These are phyloP conservation scores for Colletotrichum ledebouriae DNA, from an alignment of 2,329 filamentous ascomycete species.

Conservation along the genomic window DNA sequence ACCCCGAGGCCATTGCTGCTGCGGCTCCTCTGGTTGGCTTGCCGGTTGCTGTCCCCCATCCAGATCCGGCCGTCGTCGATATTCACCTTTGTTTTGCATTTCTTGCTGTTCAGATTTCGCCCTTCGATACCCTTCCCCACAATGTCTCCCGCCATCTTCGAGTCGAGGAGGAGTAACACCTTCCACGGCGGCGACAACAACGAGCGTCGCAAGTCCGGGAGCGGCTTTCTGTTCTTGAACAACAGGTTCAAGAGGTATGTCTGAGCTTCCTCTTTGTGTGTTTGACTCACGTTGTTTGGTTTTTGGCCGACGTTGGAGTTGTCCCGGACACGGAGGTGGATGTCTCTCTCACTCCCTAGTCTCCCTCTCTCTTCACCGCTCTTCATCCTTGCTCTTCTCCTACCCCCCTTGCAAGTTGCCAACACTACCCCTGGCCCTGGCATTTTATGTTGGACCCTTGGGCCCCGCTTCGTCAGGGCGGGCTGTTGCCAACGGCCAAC, in stretches of 20 bases:
- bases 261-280: too few relatives aligned
- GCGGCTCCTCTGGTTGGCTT: conserved; percentile 17
- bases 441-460: conserved; percentile 32
- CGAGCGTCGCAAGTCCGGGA: conserved; percentile 39
- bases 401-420: conserved; percentile 10
- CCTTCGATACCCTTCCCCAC: conserved; percentile 37
- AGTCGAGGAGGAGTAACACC: conserved; percentile 29
- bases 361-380: conserved; percentile 33
- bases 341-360: too few relatives aligned
- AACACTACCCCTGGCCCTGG: conserved; percentile 32
- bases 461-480: conserved; percentile 27
- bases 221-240: conserved; percentile 40
- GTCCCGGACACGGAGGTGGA: conserved; percentile 18
- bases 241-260: conserved; percentile 41
- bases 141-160: conserved; percentile 40
- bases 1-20: conserved; percentile 12
- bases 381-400: conserved; percentile 19
- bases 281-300: neutral
- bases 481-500: conserved; percentile 25
- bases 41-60: conserved; percentile 25
- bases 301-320: conserved; percentile 7
- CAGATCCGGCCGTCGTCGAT: conserved; percentile 22
- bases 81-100: conserved; percentile 21
- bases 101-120: conserved; percentile 24
- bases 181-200: conserved; percentile 1